These are phyloP conservation scores for Lachnellula subtilissima DNA, from an alignment of 2,329 filamentous ascomycete genomes.

Conservation along the genomic window DNA sequence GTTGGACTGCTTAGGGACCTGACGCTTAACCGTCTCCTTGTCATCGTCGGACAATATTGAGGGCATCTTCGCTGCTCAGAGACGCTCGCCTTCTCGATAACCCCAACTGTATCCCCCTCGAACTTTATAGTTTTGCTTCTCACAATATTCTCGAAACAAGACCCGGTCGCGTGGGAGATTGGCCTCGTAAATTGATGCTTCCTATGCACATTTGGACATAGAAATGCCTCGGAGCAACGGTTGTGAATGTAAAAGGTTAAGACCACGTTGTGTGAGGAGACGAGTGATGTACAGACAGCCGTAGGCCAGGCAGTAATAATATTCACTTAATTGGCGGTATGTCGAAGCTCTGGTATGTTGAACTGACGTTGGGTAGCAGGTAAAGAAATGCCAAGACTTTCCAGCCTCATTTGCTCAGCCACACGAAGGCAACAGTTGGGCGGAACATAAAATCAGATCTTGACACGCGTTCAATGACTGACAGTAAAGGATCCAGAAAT, in stretches of 20 bases:
- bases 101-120: slow-evolving; percentile 1
- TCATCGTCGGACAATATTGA: slow-evolving; percentile 78
- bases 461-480: not conserved
- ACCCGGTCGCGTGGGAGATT: slow-evolving; percentile 25
- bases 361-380: no score
- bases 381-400: not conserved
- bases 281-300: not conserved
- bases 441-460: not conserved
- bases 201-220: slow-evolving; percentile 22
- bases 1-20: slow-evolving; percentile 88
- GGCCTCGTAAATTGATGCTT: slow-evolving; percentile 21
- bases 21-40: slow-evolving; percentile 93
- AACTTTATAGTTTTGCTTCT: slow-evolving; percentile 16
- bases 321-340: not conserved
- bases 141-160: slow-evolving; percentile 16
- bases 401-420: slow-evolving; percentile 3
- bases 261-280: not conserved
- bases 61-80: slow-evolving; percentile 27
- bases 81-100: slow-evolving; percentile 1
- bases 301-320: not conserved
- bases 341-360: not conserved
- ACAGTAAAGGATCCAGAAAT: no score
- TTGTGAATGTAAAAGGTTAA: not conserved
- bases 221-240: not conserved
- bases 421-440: not conserved